phyloP scores from a whole-genome alignment of 192 early-diverging fungal genomes.

The Coemansia guatemalensis region DNA sequence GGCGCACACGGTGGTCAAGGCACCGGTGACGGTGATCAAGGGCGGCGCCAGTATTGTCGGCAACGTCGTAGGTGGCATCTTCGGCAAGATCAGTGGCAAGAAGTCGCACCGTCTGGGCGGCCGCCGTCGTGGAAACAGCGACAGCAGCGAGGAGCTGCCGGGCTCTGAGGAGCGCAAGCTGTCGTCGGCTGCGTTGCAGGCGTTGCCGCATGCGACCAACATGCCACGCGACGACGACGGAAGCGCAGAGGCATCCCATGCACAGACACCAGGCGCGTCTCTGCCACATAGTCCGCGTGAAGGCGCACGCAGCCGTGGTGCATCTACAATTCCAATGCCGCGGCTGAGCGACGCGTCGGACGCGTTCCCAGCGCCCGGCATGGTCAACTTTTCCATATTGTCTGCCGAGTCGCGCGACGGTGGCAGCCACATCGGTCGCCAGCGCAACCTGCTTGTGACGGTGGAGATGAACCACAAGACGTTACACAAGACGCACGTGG shows the following conservation, averaged over 20 bases:
- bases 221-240: slow-evolving; percentile 34
- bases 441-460: slow-evolving; percentile 39
- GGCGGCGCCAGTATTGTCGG: slow-evolving; percentile 55
- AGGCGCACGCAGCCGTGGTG: slow-evolving; percentile 4
- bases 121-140: slow-evolving; percentile 15
- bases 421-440: slow-evolving; percentile 10
- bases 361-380: slow-evolving; percentile 31
- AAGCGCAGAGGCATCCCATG: background rate
- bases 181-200: slow-evolving; percentile 28
- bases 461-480: slow-evolving; percentile 48
- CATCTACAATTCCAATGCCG: slow-evolving; percentile 17
- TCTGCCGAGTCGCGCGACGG: slow-evolving; percentile 25
- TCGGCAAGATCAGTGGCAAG: slow-evolving; percentile 45
- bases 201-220: slow-evolving; percentile 32
- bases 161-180: slow-evolving; percentile 15
- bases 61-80: slow-evolving; percentile 41
- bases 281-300: slow-evolving; percentile 4
- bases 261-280: background rate
- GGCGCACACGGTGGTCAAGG: slow-evolving; percentile 59
- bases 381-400: slow-evolving; percentile 27
- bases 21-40: slow-evolving; percentile 58
- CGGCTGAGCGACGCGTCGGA: slow-evolving; percentile 35
- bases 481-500: slow-evolving; percentile 47
- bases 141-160: slow-evolving; percentile 4
- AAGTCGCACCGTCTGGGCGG: slow-evolving; percentile 33